Base-by-base conservation (phyloP, 1,284 basidiomycete species). In the Moesziomyces sp. region DNA sequence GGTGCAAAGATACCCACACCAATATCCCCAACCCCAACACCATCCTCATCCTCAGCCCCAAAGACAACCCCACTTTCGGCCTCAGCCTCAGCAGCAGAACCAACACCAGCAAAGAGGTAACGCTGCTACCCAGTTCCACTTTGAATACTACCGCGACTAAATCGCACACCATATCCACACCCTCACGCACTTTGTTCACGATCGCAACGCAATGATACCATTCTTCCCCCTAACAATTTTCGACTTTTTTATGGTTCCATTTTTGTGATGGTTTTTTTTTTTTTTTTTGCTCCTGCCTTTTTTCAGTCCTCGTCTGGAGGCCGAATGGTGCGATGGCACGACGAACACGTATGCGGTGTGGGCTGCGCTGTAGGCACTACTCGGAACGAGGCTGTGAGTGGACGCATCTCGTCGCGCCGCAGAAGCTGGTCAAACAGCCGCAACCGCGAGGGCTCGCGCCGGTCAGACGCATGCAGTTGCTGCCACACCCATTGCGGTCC, bases 131-230 rank as follows among this genome's bases (percentile, higher is more conserved):
- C 57, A 60, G 21, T 66, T 66, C 18, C 57, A 60, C 11, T 57
- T 52, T n/a, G 64, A 66, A 16, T 60, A 60, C 40, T 66, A 66
- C 44, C 64, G 50, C 23, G 52, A 54, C 16, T 64, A 30, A 28
- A 34, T 28, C 26, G 26, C 26, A 7, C 26, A 0, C 26, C 26
- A 28, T 28, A 6, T 28, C 26, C 26, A 28, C 26, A 28, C 26
- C 26, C 3, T 28, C 26, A 28, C 26, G 26, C 26, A 28, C 26
- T 8, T 7, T 7, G 26, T 28, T 28, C 26, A 28, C 26, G 26
- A 28, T 28, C 30, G 30, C 10, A 34, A 34, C 8, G 30, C 30
- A 34, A 34, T 34, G 30, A 34, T 34, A 34, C 30, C 30, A 34
- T 11, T 34, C 26, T 28, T 28, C 26, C 6, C 26, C 26, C 26